A percentile compares a stretch with the other conserved stretches of the same genome.
These are phyloP conservation scores for Aspergillus luchuensis DNA, from an alignment of 2,329 filamentous ascomycete species.

Conservation along the genomic window DNA sequence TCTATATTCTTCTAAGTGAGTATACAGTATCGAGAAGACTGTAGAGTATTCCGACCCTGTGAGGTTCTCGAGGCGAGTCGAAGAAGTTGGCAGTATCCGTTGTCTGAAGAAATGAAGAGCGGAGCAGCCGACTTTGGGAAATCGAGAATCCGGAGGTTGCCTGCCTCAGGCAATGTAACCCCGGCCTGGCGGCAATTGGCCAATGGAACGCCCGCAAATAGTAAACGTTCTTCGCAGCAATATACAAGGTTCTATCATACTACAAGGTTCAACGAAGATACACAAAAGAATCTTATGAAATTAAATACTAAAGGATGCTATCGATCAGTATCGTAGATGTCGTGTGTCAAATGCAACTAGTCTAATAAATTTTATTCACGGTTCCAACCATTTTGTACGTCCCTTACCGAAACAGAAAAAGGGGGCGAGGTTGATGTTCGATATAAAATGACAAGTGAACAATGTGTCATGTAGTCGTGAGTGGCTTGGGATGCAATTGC, in stretches of 20 bases:
- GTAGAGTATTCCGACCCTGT: neutral
- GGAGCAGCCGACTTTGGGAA: neutral
- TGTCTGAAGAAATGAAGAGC: neutral
- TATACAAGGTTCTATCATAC: too few relatives aligned
- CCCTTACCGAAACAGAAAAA: neutral
- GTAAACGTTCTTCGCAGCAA: neutral
- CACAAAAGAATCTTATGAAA: conserved; percentile 5
- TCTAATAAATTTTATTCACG: conserved; percentile 17
- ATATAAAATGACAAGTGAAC: conserved; percentile 26
- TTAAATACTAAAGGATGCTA: conserved; percentile 16
- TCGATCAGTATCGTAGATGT: conserved; percentile 14
- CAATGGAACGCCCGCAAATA: conserved; percentile 11
- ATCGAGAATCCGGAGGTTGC: neutral
- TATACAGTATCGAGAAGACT: neutral
- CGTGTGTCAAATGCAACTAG: conserved; percentile 17
- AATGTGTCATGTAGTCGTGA: conserved; percentile 33
- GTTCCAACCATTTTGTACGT: conserved; percentile 12
- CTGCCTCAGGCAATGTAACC: neutral
- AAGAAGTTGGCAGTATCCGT: neutral
- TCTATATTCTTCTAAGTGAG: neutral
- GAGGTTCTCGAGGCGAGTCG: neutral
- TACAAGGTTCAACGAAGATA: neutral
- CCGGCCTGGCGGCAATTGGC: neutral
- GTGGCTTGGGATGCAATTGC: conserved; percentile 31
- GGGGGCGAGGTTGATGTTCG: conserved; percentile 17